These are phyloP conservation scores for Thielaviopsis ethacetica DNA, from an alignment of 2,329 filamentous ascomycete species.

Conservation along the genomic window DNA sequence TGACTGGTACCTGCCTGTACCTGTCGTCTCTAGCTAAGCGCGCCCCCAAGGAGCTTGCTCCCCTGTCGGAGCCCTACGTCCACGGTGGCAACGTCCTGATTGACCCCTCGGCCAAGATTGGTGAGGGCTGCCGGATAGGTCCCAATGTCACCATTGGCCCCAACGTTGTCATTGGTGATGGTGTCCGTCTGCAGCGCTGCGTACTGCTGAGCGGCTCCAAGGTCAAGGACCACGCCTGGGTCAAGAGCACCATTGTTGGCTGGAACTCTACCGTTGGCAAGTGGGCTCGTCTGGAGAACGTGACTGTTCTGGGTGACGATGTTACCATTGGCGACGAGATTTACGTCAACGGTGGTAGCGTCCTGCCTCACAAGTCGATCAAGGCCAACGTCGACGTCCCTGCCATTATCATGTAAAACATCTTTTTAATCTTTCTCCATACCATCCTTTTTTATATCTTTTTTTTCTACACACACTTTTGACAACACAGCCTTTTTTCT, in stretches of 20 bases:
- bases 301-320: constrained; percentile 93
- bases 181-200: constrained; percentile 83
- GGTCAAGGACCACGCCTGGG: constrained; percentile 97
- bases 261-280: constrained; percentile 95
- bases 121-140: constrained; percentile 95
- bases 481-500: not conserved
- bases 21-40: constrained; percentile 85
- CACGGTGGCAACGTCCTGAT: constrained; percentile 92
- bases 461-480: constrained; percentile 11
- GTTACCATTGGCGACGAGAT: constrained; percentile 96
- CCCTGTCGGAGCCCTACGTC: constrained; percentile 60
- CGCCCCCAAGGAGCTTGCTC: constrained; percentile 66
- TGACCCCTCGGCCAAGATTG: constrained; percentile 85
- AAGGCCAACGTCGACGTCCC: constrained; percentile 87
- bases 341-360: constrained; percentile 92
- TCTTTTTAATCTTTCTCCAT: constrained; percentile 1
- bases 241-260: constrained; percentile 96
- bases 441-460: not conserved
- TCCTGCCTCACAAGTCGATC: constrained; percentile 96
- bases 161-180: constrained; percentile 81
- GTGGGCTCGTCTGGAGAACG: constrained; percentile 94
- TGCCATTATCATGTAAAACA: constrained; percentile 48
- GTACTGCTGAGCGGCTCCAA: constrained; percentile 80
- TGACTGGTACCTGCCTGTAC: constrained; percentile 90
- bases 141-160: constrained; percentile 95